phyloP scores from a whole-genome alignment of 306 rosid species.

The Cicer arietinum region DNA sequence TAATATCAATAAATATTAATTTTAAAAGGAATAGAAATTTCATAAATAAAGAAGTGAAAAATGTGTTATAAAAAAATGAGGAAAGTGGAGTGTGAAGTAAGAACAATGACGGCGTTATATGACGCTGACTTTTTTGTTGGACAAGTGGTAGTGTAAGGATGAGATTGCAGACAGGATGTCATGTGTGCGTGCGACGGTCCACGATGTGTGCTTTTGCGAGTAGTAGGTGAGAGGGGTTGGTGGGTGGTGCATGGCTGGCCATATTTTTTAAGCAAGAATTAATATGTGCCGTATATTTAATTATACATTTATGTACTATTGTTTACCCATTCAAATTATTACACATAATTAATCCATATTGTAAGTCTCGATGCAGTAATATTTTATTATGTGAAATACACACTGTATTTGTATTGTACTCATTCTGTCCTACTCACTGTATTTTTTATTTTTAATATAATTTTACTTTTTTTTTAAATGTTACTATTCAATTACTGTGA shows the following conservation, averaged over 20 bases:
- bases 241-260: slow-evolving; percentile 25
- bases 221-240: slow-evolving; percentile 52
- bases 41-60: no score
- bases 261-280: background rate
- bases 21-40: no score
- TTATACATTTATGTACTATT: no score
- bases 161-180: background rate
- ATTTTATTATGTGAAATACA: no score
- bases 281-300: background rate
- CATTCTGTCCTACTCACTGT: no score
- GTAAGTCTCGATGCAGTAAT: no score
- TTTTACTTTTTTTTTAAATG: no score
- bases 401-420: no score
- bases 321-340: no score
- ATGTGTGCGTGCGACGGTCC: background rate
- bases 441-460: background rate
- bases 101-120: slow-evolving; percentile 24
- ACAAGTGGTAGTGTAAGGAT: background rate
- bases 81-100: background rate
- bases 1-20: no score
- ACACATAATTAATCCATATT: no score
- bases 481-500: no score
- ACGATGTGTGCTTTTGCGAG: background rate
- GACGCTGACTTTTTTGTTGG: slow-evolving; percentile 19
- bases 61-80: background rate